Base-by-base conservation (phyloP, 768 basidiomycete species). In the Terana coerulea region DNA sequence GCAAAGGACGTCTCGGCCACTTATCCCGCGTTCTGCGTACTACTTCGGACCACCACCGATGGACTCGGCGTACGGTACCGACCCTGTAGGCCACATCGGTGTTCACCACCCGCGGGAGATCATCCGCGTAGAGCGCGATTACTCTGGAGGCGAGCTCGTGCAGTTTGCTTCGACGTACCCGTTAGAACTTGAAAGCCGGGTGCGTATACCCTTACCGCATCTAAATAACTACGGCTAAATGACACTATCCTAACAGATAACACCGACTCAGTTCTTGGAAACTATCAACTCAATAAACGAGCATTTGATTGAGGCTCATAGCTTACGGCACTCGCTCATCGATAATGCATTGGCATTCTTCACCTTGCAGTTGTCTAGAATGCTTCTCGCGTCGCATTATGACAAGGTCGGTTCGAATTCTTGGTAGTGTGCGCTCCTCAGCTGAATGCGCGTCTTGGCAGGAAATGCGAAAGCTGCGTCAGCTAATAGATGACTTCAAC, bases 251-350 rank as follows among this genome's bases (percentile, higher is more conserved):
- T 19, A 19, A 10, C 62, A 97, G 94, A 83, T 99, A 62, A 88
- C 90, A 9, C 91, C 95, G 21, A 90, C 88, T 3, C 84, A 92
- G 60, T 98, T 95, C 66, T 77, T 88, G 37, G 86, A 91, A 67
- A 88, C 91, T 26, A 86, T 98, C 65, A 94, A 95, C 61, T 77
- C 84, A 21, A 83, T 98, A 69, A 99, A 99, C 69, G 84, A 88
- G 61, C 72, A 85, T 17, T 77, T 99, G 49, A 88, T 93, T 40
- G 84, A 84, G 3, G 97, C 97, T 1, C 83, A 97, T 64, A 90
- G 91, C 57, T 71, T 89, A 49, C 71, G 75, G 47, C 80, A 79
- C 57, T 78, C 90, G 15, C 78, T 87, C 50, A 35, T 89, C 51
- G 91, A 97, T 67, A 98, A 95, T 64, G 59, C 81, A 42, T 65